A percentile compares a stretch with the other conserved stretches of the same genome.
Evolutionary conservation across 2,329 filamentous ascomycete genomes (phyloP).

Genomic region (Fusarium sp.): DNA sequence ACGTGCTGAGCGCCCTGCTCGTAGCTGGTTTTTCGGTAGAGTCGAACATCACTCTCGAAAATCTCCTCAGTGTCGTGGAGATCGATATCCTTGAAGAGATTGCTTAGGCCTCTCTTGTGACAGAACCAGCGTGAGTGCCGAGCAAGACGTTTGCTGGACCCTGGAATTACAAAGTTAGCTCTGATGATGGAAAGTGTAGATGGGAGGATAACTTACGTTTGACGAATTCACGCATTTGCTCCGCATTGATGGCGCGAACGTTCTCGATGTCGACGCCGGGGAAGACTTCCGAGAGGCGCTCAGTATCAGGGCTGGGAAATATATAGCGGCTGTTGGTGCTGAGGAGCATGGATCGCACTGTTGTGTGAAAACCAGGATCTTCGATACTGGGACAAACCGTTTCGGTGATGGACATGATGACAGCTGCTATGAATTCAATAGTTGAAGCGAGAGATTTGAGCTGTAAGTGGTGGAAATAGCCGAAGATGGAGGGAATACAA

Average conservation of each 20-base stretch:
- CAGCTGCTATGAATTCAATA: background rate
- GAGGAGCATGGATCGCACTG: background rate
- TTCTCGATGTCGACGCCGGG: background rate
- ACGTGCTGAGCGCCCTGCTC: background rate
- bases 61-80: conserved; percentile 3
- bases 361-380: background rate
- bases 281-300: background rate
- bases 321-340: background rate
- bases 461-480: background rate
- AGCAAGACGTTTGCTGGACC: background rate
- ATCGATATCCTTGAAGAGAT: conserved; percentile 4
- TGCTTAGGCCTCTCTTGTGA: background rate
- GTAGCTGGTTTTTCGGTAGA: conserved; percentile 6
- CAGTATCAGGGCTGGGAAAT: background rate
- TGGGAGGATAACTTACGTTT: background rate
- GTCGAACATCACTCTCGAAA: conserved; percentile 1
- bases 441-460: background rate
- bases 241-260: background rate
- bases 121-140: background rate
- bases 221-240: background rate
- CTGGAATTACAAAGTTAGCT: conserved; percentile 1
- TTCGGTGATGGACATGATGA: background rate
- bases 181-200: background rate
- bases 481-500: background rate
- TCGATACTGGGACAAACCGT: background rate